Evolutionary conservation across 2,329 filamentous ascomycete genomes (phyloP).

Genomic region (Fusarium pseudonygamai): DNA sequence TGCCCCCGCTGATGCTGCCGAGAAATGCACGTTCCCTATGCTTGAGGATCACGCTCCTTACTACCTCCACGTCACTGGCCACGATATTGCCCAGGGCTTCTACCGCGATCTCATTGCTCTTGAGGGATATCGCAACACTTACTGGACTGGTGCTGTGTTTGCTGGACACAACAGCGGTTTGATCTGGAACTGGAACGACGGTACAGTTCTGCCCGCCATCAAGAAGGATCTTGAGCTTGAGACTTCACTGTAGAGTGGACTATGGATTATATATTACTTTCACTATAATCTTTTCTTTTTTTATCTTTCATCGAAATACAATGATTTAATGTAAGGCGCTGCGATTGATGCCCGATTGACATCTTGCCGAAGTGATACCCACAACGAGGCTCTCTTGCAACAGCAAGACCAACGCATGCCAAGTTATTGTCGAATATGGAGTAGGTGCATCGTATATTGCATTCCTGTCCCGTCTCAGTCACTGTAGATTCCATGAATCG

Average conservation of each 20-base stretch:
- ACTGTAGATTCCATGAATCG: too few relatives aligned
- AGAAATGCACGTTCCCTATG: conserved; percentile 9
- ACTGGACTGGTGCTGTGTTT: conserved; percentile 36
- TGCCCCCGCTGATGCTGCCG: neutral
- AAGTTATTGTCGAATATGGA: neutral
- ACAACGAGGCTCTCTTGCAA: neutral
- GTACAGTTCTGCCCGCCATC: conserved; percentile 17
- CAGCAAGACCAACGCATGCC: neutral
- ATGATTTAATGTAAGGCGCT: neutral
- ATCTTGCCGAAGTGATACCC: neutral
- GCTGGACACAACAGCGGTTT: conserved; percentile 34
- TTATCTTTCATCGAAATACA: neutral
- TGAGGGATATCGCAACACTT: conserved; percentile 26
- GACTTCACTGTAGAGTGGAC: neutral
- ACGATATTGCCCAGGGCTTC: conserved; percentile 11
- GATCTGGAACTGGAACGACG: conserved; percentile 37
- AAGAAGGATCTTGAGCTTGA: conserved; percentile 29
- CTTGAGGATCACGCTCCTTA: conserved; percentile 22
- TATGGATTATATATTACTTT: neutral
- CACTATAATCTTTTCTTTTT: neutral
- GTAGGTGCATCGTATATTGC: fast-evolving
- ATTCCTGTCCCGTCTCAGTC: fast-evolving
- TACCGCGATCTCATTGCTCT: conserved; percentile 19
- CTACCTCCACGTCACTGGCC: conserved; percentile 11
- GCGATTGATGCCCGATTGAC: neutral